A percentile compares a stretch with the other conserved stretches of the same genome.
Conservation (phyloP, 495 filamentous ascomycete species). For the Cladorrhinum samala region DNA sequence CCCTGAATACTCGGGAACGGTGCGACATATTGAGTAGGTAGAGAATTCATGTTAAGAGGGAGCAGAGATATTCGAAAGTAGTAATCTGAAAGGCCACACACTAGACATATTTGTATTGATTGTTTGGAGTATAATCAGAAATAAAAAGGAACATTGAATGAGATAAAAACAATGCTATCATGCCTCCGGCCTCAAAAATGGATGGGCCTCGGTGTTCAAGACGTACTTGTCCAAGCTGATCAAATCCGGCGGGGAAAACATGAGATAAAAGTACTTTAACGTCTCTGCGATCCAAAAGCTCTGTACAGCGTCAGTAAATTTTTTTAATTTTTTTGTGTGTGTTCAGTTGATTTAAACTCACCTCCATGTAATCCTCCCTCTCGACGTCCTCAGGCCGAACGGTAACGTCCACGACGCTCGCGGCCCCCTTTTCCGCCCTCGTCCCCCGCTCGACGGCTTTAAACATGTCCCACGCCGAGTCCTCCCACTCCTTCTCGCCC, state of each 20-base stretch:
- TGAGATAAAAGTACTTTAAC: constrained; percentile 60
- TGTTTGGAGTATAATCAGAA: not conserved
- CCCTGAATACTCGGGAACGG: not conserved
- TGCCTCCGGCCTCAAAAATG: constrained; percentile 37
- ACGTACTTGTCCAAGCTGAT: constrained; percentile 70
- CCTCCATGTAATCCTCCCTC: constrained; percentile 19
- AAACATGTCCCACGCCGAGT: constrained; percentile 73
- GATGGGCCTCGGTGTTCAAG: constrained; percentile 84
- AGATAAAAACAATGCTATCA: not conserved
- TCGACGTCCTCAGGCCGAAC: constrained; percentile 35
- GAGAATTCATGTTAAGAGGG: no score
- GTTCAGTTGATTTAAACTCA: no score
- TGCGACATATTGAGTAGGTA: not conserved
- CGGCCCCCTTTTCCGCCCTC: constrained; percentile 50
- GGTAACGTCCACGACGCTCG: constrained; percentile 50
- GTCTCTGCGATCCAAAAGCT: constrained; percentile 46
- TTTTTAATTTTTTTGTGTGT: no score
- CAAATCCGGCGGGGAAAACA: constrained; percentile 67
- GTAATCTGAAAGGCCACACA: no score
- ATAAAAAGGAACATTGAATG: not conserved
- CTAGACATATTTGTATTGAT: no score
- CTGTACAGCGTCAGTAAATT: not conserved
- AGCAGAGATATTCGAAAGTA: no score
- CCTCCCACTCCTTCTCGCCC: constrained; percentile 53
- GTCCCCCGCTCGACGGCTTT: constrained; percentile 54